These are phyloP conservation scores for Mycena indigotica DNA, from an alignment of 768 basidiomycete species.

Conservation along the genomic window DNA sequence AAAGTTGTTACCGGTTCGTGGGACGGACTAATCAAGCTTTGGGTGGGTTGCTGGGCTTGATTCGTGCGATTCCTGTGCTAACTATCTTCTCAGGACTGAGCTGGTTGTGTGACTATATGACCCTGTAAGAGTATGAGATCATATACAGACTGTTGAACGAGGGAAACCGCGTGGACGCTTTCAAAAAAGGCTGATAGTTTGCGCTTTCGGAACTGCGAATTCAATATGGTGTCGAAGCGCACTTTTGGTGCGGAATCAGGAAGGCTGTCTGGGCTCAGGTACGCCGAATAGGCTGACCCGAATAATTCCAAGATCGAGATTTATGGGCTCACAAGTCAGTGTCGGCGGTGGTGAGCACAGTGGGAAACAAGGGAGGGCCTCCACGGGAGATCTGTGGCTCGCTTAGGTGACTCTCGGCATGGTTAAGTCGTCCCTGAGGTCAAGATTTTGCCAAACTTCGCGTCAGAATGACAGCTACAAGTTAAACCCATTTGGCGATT, in stretches of 20 bases:
- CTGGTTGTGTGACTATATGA: too few species aligned
- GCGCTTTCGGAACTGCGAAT: constrained; percentile 22
- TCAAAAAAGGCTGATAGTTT: not conserved
- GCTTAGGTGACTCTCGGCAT: too few species aligned
- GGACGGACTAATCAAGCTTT: constrained; percentile 98
- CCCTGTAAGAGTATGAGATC: not conserved
- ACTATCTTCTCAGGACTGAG: constrained; percentile 39
- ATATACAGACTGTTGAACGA: not conserved
- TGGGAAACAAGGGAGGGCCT: too few species aligned
- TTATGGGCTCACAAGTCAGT: not conserved
- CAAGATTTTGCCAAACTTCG: constrained; percentile 1
- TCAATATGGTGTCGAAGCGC: constrained; percentile 36
- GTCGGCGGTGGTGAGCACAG: not conserved
- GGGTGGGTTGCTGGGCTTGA: constrained; percentile 57
- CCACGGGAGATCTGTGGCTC: too few species aligned
- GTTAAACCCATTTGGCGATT: too few species aligned
- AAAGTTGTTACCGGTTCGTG: constrained; percentile 97
- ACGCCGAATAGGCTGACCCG: constrained; percentile 11
- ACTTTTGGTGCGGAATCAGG: constrained; percentile 8
- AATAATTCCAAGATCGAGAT: not conserved
- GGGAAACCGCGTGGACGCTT: not conserved
- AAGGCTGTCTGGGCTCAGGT: constrained; percentile 18
- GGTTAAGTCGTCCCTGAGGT: not conserved
- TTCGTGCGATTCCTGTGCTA: constrained; percentile 16
- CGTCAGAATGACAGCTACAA: too few species aligned